These are phyloP conservation scores for Handroanthus guayacan DNA, from an alignment of 257 asterid species.

Conservation along the genomic window DNA sequence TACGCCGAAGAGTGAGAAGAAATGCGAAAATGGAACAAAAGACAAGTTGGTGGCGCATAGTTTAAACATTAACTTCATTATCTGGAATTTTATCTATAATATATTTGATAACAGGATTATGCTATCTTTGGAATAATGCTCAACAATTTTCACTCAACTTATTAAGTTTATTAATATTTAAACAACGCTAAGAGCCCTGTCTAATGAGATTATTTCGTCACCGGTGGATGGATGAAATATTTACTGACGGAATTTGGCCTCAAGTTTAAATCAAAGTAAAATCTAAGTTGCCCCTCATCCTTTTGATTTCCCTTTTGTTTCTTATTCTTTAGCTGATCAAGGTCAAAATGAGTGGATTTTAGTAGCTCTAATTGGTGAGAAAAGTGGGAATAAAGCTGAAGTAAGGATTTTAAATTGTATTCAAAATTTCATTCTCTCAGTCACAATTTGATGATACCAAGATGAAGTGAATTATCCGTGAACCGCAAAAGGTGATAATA, in stretches of 20 bases:
- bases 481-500: neutral
- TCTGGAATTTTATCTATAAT: neutral
- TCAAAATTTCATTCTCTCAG: neutral
- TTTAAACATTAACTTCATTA: slow-evolving; percentile 14
- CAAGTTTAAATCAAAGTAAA: slow-evolving; percentile 12
- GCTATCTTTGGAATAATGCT: neutral
- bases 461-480: neutral
- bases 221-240: neutral
- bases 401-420: slow-evolving; percentile 3
- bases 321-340: slow-evolving; percentile 6
- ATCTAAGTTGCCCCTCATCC: neutral
- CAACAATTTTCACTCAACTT: slow-evolving; percentile 5
- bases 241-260: neutral
- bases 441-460: neutral
- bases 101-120: neutral
- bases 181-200: neutral
- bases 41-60: neutral
- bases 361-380: neutral
- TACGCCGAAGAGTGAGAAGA: slow-evolving; percentile 6
- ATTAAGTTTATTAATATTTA: slow-evolving; percentile 1
- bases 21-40: neutral
- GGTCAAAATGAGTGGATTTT: neutral
- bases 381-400: neutral
- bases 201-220: neutral
- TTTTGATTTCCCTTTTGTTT: neutral